Evolutionary conservation across 345 rosid species (phyloP), one percentile per base, ranked within the genome.

Genomic region (Mangifera indica): DNA sequence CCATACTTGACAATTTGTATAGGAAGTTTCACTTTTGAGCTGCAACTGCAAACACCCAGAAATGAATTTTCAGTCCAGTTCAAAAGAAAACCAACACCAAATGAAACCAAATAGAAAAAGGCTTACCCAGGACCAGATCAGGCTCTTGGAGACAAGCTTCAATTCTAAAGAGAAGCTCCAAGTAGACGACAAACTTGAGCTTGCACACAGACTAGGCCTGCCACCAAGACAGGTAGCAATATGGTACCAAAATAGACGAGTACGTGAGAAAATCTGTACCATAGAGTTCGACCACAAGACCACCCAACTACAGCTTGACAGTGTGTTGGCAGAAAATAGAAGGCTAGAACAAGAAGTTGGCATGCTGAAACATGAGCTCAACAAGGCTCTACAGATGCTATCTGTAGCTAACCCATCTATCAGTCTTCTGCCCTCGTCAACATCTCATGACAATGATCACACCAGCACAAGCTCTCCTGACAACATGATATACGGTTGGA

Each of bases 221-320:
- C 77, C 75, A 48, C 82, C 84, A 18, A 77, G 78, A 73, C 84
- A 81, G 78, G 68, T 85, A 25, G 85, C 84, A 3, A 76, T 85
- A 9, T 85, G 88, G 88, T 85, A 77, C 76, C 89, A 85, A 72
- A 85, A 85, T 60, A 84, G 81, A 62, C 78, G 85, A 29, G 88
- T 79, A 13, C 66, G 79, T 46, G 74, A 77, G 76, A 85, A 77
- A 79, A 76, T 51, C 0, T 74, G 79, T 56, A 73, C 70, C 44
- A 74, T 66, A 4, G 86, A 85, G 64, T 70, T 67, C 3, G 81
- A 74, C 11, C 77, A 71, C 48, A 75, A 21, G 63, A 68, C 52
- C 56, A 71, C 75, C 52, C 74, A 69, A 71, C 64, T 51, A 51
- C 65, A 75, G 71, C 79, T 75, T 8, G 69, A 59, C 18, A 72